Conservation (phyloP, 2,329 filamentous ascomycete genomes). For the Incumbomyces delicatus region DNA sequence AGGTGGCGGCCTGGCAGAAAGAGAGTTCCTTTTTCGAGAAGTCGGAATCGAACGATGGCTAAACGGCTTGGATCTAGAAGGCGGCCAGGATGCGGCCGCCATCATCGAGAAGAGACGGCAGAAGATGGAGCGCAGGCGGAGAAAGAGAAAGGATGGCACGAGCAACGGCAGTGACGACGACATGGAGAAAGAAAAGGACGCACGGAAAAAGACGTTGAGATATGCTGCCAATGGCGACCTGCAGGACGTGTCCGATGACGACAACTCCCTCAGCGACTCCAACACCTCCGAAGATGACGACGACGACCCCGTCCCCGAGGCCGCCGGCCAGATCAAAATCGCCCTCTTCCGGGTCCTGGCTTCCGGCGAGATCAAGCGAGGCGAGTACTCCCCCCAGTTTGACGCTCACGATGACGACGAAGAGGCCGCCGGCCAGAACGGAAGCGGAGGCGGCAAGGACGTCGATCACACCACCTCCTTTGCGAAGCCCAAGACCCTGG, state of each 20-base stretch:
- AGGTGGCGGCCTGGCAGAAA: conserved; percentile 86
- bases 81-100: conserved; percentile 71
- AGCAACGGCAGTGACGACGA: conserved; percentile 30
- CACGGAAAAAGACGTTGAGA: conserved; percentile 52
- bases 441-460: conserved; percentile 51
- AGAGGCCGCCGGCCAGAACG: conserved; percentile 40
- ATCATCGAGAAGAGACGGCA: conserved; percentile 57
- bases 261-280: conserved; percentile 56
- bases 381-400: conserved; percentile 95
- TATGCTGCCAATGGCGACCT: conserved; percentile 72
- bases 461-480: conserved; percentile 97
- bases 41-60: conserved; percentile 94
- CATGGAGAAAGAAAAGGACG: conserved; percentile 18
- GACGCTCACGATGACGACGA: conserved; percentile 94
- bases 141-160: conserved; percentile 54
- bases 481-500: conserved; percentile 88
- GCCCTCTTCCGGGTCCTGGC: conserved; percentile 91
- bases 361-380: conserved; percentile 93
- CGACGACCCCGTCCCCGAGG: conserved; percentile 77
- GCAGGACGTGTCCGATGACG: conserved; percentile 62
- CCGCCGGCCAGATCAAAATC: conserved; percentile 95
- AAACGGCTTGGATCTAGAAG: conserved; percentile 89
- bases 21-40: conserved; percentile 94
- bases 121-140: conserved; percentile 72
- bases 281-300: conserved; percentile 49